Evolutionary conservation across 257 asterid species (phyloP).

Genomic region (Salvia hispanica): DNA sequence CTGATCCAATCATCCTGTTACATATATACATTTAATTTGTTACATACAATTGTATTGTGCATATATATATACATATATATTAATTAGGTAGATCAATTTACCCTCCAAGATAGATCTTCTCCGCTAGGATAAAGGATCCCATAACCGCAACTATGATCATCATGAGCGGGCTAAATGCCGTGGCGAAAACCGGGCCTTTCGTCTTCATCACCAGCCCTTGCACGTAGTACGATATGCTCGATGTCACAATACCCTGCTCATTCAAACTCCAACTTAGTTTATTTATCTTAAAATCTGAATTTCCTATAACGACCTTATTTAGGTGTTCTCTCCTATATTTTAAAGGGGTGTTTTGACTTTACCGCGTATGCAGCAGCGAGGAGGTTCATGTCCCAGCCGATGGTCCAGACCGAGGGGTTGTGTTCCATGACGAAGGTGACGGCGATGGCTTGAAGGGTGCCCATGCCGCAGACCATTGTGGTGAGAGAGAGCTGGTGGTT

Average conservation of each 20-base stretch:
- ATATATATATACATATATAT: no score
- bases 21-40: no score
- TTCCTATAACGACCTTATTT: no score
- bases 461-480: constrained; percentile 66
- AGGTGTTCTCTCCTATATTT: no score
- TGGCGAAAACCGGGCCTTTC: constrained; percentile 82
- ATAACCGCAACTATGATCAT: constrained; percentile 77
- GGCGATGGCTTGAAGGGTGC: constrained; percentile 76
- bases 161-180: constrained; percentile 89
- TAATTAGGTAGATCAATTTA: constrained; percentile 23
- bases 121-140: constrained; percentile 77
- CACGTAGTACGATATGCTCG: constrained; percentile 85
- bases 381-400: constrained; percentile 85
- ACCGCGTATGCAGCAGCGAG: constrained; percentile 93
- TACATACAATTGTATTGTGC: no score
- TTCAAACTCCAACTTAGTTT: no score
- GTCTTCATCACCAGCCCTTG: constrained; percentile 86
- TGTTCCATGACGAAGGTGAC: constrained; percentile 78
- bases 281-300: no score
- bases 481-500: constrained; percentile 75
- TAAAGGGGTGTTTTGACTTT: no score
- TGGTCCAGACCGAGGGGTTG: constrained; percentile 54
- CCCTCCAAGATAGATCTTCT: constrained; percentile 80
- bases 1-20: constrained; percentile 52
- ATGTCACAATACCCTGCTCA: constrained; percentile 74